A percentile compares a stretch with the other conserved stretches of the same genome.
Conservation (phyloP, 1,139 yeast genomes). For the Hanseniaspora gamundiae region DNA sequence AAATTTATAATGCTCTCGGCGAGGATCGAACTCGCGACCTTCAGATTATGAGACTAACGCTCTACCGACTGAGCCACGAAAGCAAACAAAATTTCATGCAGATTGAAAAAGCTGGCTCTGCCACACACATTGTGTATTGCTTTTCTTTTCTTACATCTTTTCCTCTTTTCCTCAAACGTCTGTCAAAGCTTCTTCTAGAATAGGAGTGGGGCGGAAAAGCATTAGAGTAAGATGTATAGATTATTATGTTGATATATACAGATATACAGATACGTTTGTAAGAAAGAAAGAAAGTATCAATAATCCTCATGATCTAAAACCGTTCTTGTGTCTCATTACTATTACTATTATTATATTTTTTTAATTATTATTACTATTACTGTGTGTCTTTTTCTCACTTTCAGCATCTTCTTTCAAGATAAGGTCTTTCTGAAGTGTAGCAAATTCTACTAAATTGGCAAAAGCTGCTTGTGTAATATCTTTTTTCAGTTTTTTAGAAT, state of each 20-base stretch:
- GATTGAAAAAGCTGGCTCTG: too few species aligned
- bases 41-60: conserved; percentile 40
- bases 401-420: conserved; percentile 32
- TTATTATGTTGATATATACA: too few species aligned
- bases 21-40: conserved; percentile 43
- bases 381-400: background rate
- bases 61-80: conserved; percentile 38
- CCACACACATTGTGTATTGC: too few species aligned
- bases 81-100: conserved; percentile 15
- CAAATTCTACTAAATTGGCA: conserved; percentile 65
- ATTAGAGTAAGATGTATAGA: too few species aligned
- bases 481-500: conserved; percentile 21
- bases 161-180: too few species aligned
- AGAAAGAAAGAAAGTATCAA: too few species aligned
- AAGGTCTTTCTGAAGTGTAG: conserved; percentile 52
- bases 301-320: too few species aligned
- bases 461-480: conserved; percentile 39
- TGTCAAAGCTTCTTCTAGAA: too few species aligned
- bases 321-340: too few species aligned
- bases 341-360: background rate
- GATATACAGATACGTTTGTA: too few species aligned
- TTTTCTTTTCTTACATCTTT: background rate
- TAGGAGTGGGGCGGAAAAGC: too few species aligned
- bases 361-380: background rate
- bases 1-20: conserved; percentile 36